Evolutionary conservation across 148 eudicot genomes (phyloP), one percentile per base, ranked within the genome.

Genomic region (Tetragonia tetragonoides): DNA sequence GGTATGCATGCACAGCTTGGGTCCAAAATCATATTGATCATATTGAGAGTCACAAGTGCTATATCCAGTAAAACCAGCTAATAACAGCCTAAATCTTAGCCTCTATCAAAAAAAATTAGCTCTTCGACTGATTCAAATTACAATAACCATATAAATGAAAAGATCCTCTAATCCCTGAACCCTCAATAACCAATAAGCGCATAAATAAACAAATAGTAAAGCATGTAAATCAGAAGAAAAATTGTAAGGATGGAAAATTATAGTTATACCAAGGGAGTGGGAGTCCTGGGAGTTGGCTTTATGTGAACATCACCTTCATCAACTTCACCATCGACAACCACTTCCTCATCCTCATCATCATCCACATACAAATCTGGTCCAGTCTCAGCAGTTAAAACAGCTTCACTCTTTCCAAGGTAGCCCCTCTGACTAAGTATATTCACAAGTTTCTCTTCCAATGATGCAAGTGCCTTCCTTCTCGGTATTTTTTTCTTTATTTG

Each of bases 221-320:
- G 7, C 61, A 60, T 24, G 46, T 66, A 68, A 18, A 60, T 7
- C 20, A 18, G 5, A 14, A 20, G 49, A 10, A 23, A 70, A 18
- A 37, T 17, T 7, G 7, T 16, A 23, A 56, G 18, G 18, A 37
- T 14, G 16, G 11, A 66, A 63, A 41, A 53, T 28, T 66, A 61
- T 42, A 20, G 76, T 66, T 75, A 85, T 89, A 95, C 99, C 94
- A 86, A 79, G 60, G 97, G 98, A 75, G 77, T 78, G 42, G 90
- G 69, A 84, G 83, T 89, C 78, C 83, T 84, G 15, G 83, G 73
- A 63, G 87, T 93, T 84, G 99, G 99, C 88, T 93, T 96, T 80
- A 96, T 93, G 76, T 85, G 99, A 78, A 96, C 85, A 83, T 96
- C 99, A 72, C 99, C 99, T 85, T 96, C 98, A 88, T 96, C 98